Base-by-base conservation (phyloP, 2,329 filamentous ascomycete species). In the Penicillium sp. region DNA sequence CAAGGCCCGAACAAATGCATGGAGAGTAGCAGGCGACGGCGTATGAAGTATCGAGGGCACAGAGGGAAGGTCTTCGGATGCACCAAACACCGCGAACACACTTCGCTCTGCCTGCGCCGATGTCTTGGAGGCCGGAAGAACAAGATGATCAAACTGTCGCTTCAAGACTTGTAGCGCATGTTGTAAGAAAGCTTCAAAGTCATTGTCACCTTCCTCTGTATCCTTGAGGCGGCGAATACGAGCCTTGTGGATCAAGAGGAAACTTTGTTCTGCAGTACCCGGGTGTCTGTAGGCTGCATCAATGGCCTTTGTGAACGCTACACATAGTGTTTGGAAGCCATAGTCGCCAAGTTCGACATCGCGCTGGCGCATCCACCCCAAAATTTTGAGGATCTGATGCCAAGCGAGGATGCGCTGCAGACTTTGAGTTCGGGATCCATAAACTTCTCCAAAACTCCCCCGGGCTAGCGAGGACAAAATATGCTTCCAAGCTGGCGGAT, bases 1-100 rank as follows among this genome's bases (percentile, higher is more conserved):
- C 11, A 79, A 64, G 29, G 72, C 71, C 40, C 76, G 68, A 43
- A 77, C 68, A 54, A 77, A 76, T 5, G 66, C 66, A 63, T 79
- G 77, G 11, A 79, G 65, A 11, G 65, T 61, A 34, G 73, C 70
- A 48, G 74, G 74, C 2, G 63, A 62, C 5, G 77, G 77, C 2
- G 72, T 67, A 34, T 71, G 67, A 29, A 74, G 61, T 47, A 74
- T 57, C 31, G 59, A 43, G 32, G 72, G 71, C 34, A 75, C 47
- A 45, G 49, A 51, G 40, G 64, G 56, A 29, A 61, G 57, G 5
- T 59, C 47, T 10, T 58, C 52, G 7, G 56, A 52, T 13, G 34
- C 21, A 31, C 31, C 29, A 14, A 60, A 55, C 5, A 52, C 43
- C 3, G 57, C 50, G 32, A 56, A 56, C 3, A 53, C 49, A 47